phyloP scores from a whole-genome alignment of 2,329 filamentous ascomycete genomes.

The Pezicula neosporulosa region DNA sequence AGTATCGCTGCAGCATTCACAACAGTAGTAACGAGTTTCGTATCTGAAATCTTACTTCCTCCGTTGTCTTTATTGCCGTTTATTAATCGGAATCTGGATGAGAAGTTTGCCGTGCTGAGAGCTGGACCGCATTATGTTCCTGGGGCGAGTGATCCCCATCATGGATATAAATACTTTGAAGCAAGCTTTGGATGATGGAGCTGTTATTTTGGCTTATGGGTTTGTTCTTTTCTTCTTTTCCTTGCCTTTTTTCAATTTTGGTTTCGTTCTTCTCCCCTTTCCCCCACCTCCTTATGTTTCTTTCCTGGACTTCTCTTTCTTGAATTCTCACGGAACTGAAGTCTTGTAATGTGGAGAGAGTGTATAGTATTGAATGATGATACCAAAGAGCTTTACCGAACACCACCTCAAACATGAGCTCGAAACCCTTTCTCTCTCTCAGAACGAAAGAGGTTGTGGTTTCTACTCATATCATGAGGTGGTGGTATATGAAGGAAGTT shows the following conservation, averaged over 20 bases:
- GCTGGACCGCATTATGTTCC: slow-evolving; percentile 48
- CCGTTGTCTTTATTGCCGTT: slow-evolving; percentile 67
- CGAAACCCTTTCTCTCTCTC: too few relatives aligned
- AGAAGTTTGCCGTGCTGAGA: slow-evolving; percentile 68
- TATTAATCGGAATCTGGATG: slow-evolving; percentile 66
- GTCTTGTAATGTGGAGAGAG: not conserved
- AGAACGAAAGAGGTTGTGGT: too few relatives aligned
- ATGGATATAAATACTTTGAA: slow-evolving; percentile 69
- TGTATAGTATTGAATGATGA: not conserved
- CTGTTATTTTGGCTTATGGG: slow-evolving; percentile 70
- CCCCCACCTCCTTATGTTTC: not conserved
- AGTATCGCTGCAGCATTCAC: slow-evolving; percentile 71
- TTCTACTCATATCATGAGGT: too few relatives aligned
- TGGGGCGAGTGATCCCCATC: slow-evolving; percentile 26
- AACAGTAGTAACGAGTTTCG: slow-evolving; percentile 67
- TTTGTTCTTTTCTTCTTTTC: slow-evolving; percentile 30
- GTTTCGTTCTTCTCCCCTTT: not conserved
- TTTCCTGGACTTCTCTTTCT: too few relatives aligned
- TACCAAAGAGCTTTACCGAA: too few relatives aligned
- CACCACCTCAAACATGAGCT: too few relatives aligned
- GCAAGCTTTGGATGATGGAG: slow-evolving; percentile 67
- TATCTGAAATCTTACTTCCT: slow-evolving; percentile 67
- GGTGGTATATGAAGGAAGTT: too few relatives aligned
- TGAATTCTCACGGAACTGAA: too few relatives aligned
- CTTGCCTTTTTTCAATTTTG: not conserved